Percentiles rank a stretch among this genome's conserved stretches.
Conservation (phyloP, 345 rosid genomes). For the Aurinia saxatilis region DNA sequence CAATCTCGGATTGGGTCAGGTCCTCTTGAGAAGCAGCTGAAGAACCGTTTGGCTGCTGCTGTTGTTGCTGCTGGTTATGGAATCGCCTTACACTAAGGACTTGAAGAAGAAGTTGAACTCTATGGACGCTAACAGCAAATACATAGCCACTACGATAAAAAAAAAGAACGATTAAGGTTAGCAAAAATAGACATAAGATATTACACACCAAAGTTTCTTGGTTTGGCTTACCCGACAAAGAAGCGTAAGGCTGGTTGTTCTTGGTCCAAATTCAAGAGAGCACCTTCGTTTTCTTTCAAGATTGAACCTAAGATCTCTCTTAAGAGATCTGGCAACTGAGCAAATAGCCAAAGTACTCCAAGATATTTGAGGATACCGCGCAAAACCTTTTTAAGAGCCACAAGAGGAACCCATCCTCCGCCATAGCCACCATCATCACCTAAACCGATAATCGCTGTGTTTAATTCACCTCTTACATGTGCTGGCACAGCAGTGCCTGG, state of each 20-base stretch:
- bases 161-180: background rate
- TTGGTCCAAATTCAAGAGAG: conserved; percentile 94
- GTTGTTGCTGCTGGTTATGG: conserved; percentile 90
- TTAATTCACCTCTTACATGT: conserved; percentile 89
- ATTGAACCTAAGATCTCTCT: conserved; percentile 94
- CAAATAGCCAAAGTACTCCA: conserved; percentile 95
- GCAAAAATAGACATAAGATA: background rate
- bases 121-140: conserved; percentile 92
- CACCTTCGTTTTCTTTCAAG: conserved; percentile 87
- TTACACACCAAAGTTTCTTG: background rate
- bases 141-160: conserved; percentile 75
- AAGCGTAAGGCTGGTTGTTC: conserved; percentile 98
- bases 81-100: conserved; percentile 93
- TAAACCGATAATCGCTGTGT: conserved; percentile 94
- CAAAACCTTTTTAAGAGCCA: conserved; percentile 94
- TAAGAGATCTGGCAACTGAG: conserved; percentile 87
- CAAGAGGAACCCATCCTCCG: conserved; percentile 99
- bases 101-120: conserved; percentile 99
- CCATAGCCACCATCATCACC: conserved; percentile 99
- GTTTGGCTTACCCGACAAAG: conserved; percentile 85
- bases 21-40: conserved; percentile 72
- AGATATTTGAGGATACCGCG: conserved; percentile 95
- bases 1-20: conserved; percentile 73
- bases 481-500: conserved; percentile 80
- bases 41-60: conserved; percentile 64